These are phyloP conservation scores for Leccinellum luteum DNA, from an alignment of 768 basidiomycete genomes.

Conservation along the genomic window DNA sequence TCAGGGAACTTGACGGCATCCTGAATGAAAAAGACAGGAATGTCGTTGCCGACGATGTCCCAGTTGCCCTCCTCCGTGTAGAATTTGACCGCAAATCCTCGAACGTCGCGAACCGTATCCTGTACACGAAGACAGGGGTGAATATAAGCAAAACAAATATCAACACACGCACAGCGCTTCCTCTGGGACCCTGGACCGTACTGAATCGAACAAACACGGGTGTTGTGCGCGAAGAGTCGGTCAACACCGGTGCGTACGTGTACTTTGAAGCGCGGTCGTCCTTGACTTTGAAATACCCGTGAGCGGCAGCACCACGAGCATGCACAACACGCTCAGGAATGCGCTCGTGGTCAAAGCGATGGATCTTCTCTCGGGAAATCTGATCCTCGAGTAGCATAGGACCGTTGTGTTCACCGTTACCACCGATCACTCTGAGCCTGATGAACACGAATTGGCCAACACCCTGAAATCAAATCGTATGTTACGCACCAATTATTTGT, in stretches of 20 bases:
- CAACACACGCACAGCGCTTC: slow-evolving; percentile 63
- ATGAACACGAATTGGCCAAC: slow-evolving; percentile 4
- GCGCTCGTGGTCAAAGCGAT: slow-evolving; percentile 83
- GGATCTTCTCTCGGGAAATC: slow-evolving; percentile 70
- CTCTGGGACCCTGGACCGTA: slow-evolving; percentile 78
- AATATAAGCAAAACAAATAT: not conserved
- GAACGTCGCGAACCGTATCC: slow-evolving; percentile 80
- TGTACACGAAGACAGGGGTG: slow-evolving; percentile 20
- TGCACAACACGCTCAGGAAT: slow-evolving; percentile 83
- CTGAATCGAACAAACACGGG: slow-evolving; percentile 83
- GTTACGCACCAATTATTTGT: slow-evolving; percentile 60
- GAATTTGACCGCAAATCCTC: slow-evolving; percentile 83
- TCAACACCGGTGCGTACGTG: slow-evolving; percentile 68
- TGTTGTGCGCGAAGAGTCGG: slow-evolving; percentile 68
- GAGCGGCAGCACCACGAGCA: slow-evolving; percentile 74
- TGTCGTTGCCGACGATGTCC: slow-evolving; percentile 85
- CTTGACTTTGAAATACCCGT: slow-evolving; percentile 77
- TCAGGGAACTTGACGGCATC: slow-evolving; percentile 86
- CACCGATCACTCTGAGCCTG: slow-evolving; percentile 52
- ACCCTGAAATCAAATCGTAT: not conserved
- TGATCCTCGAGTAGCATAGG: slow-evolving; percentile 80
- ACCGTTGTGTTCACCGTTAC: slow-evolving; percentile 49
- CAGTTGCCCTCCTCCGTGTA: slow-evolving; percentile 85
- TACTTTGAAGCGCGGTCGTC: slow-evolving; percentile 68
- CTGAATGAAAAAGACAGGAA: slow-evolving; percentile 81